These are phyloP conservation scores for Wickerhamomyces canadensis DNA, from an alignment of 805 yeast genomes.

Conservation along the genomic window DNA sequence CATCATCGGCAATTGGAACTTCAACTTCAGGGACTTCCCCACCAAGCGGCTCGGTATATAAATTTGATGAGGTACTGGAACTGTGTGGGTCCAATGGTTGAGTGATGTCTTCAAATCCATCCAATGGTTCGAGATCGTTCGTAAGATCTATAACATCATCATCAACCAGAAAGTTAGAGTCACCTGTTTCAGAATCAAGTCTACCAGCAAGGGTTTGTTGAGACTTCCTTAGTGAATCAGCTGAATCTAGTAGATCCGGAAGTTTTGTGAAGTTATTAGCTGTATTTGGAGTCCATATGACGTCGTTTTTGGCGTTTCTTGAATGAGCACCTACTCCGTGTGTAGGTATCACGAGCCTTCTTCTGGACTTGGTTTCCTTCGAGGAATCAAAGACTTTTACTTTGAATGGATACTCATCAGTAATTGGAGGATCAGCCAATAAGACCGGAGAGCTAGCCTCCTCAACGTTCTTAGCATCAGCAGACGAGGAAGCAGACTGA, in stretches of 20 bases:
- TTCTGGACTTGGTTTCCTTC: conserved; percentile 17
- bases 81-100: not conserved
- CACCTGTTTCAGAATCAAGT: conserved; percentile 11
- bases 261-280: conserved; percentile 35
- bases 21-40: not conserved
- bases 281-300: conserved; percentile 40
- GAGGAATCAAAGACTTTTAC: conserved; percentile 34
- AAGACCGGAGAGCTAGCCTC: conserved; percentile 45
- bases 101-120: not conserved
- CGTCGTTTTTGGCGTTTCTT: not conserved
- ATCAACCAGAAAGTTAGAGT: too few relatives aligned
- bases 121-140: not conserved
- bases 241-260: conserved; percentile 30
- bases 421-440: conserved; percentile 45
- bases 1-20: not conserved
- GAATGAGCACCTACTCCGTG: not conserved
- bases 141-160: not conserved
- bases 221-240: conserved; percentile 24
- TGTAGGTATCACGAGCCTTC: conserved; percentile 9
- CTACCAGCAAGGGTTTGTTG: conserved; percentile 27
- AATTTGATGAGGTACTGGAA: not conserved
- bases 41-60: too few relatives aligned
- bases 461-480: conserved; percentile 25
- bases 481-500: conserved; percentile 31
- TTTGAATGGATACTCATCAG: conserved; percentile 44